A percentile compares a stretch with the other conserved stretches of the same genome.
Evolutionary conservation across 129 eudicot species (phyloP).

Genomic region (Lactuca saligna): DNA sequence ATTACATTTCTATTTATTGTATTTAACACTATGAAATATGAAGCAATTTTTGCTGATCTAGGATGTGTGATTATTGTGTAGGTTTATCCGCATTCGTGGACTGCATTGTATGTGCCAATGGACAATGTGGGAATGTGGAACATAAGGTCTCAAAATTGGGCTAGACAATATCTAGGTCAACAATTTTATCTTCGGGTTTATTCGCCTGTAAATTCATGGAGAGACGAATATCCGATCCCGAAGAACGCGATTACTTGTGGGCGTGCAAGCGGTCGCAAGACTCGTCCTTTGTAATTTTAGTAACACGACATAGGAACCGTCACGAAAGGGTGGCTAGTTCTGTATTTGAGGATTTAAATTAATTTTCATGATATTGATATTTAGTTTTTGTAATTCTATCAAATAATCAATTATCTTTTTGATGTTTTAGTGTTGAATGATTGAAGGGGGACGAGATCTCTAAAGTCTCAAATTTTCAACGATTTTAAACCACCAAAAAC

Average conservation of each 20-base stretch:
- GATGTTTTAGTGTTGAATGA: constrained; percentile 2
- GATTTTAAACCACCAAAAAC: too few relatives aligned
- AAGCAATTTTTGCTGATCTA: not conserved
- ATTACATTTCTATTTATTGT: too few relatives aligned
- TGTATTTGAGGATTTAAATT: constrained; percentile 23
- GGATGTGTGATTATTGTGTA: not conserved
- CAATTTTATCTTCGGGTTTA: constrained; percentile 84
- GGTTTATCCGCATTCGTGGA: constrained; percentile 92
- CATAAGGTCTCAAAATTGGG: constrained; percentile 83
- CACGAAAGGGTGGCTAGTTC: constrained; percentile 84
- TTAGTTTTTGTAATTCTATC: constrained; percentile 11
- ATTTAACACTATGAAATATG: too few relatives aligned
- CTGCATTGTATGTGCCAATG: constrained; percentile 74
- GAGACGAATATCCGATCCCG: constrained; percentile 87
- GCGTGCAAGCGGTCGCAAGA: constrained; percentile 65
- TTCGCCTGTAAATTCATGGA: constrained; percentile 64
- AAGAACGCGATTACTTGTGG: constrained; percentile 90
- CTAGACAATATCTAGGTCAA: constrained; percentile 84
- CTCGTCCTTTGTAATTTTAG: constrained; percentile 56
- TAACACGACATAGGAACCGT: constrained; percentile 14
- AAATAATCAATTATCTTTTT: not conserved
- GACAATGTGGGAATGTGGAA: constrained; percentile 99
- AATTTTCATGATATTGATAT: not conserved
- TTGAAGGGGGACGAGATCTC: not conserved
- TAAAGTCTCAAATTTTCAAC: not conserved